These are phyloP conservation scores for Panus rudis DNA, from an alignment of 768 basidiomycete species.

Conservation along the genomic window DNA sequence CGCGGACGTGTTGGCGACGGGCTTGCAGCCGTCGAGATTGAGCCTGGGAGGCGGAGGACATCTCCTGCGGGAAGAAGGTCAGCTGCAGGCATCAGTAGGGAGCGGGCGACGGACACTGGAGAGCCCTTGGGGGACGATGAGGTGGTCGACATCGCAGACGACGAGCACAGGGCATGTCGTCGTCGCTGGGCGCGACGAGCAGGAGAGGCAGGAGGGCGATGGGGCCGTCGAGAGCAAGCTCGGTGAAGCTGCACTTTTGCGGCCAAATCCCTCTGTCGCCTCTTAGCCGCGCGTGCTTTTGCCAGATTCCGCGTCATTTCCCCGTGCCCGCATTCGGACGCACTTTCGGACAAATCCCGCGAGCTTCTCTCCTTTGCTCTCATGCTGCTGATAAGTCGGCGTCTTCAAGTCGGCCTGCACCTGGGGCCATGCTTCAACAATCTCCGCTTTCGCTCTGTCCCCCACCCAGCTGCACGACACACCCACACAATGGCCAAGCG, in stretches of 20 bases:
- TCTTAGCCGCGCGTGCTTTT: not conserved
- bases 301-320: too few species aligned
- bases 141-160: not conserved
- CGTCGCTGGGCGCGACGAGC: not conserved
- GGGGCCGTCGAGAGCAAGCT: not conserved
- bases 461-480: not conserved
- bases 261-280: not conserved
- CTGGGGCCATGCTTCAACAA: not conserved
- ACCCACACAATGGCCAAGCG: constrained; percentile 14
- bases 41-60: constrained; percentile 18
- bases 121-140: not conserved
- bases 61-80: constrained; percentile 7
- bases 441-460: not conserved
- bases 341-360: too few species aligned
- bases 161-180: not conserved
- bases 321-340: too few species aligned
- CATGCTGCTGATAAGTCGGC: too few species aligned
- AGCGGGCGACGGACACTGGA: not conserved
- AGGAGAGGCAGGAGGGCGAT: not conserved
- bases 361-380: not conserved
- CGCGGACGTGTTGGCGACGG: constrained; percentile 14
- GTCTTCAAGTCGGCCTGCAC: too few species aligned
- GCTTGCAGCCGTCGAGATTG: constrained; percentile 20
- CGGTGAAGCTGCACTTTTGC: not conserved
- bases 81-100: constrained; percentile 2